Evolutionary conservation across 2,329 filamentous ascomycete species (phyloP).

Genomic region (Chaetomium sp.): DNA sequence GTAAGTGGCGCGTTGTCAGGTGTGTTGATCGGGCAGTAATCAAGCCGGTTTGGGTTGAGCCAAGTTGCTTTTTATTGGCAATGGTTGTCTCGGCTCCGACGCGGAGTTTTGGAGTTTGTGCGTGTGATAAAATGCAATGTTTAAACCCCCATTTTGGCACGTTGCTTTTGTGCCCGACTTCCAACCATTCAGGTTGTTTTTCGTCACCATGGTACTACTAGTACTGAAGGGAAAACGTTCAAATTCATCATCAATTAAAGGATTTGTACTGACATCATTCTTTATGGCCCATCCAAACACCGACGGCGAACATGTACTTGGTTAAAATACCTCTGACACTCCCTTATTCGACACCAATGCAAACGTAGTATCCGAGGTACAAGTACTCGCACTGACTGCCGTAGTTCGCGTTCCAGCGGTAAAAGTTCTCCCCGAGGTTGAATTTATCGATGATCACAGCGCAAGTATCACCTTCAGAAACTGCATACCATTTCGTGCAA

Average conservation of each 20-base stretch:
- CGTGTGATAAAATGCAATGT: no score
- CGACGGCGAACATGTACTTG: no score
- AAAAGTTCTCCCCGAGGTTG: background rate
- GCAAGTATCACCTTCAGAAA: background rate
- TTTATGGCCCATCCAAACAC: no score
- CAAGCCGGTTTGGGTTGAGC: background rate
- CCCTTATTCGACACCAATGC: background rate
- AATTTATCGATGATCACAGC: background rate
- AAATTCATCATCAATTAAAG: no score
- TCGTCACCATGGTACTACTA: no score
- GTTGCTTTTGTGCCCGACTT: no score
- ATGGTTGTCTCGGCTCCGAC: background rate
- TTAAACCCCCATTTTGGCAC: no score
- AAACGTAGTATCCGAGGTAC: background rate
- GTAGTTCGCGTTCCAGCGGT: background rate
- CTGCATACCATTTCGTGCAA: background rate
- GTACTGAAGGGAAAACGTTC: no score
- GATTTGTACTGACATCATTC: no score
- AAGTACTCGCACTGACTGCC: background rate
- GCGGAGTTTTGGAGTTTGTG: no score
- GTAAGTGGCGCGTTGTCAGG: conserved; percentile 22
- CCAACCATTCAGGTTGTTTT: no score
- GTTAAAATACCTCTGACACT: background rate
- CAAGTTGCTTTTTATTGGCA: background rate
- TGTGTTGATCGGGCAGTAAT: conserved; percentile 22